A percentile compares a stretch with the other conserved stretches of the same genome.
These are phyloP conservation scores for Syncephalastrum sp. DNA, from an alignment of 371 early-diverging fungal species.

Conservation along the genomic window DNA sequence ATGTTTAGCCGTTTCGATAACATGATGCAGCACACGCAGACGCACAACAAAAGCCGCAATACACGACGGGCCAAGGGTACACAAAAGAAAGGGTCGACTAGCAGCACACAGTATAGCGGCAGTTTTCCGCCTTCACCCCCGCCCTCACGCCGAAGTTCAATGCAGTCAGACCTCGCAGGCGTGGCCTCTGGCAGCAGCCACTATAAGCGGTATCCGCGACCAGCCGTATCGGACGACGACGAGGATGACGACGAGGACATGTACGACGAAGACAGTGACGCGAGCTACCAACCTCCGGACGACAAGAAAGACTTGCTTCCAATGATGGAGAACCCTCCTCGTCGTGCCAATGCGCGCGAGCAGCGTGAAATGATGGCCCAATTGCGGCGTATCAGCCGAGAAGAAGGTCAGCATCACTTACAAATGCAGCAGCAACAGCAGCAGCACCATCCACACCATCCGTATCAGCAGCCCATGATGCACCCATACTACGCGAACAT, in stretches of 20 bases:
- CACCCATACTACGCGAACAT: neutral
- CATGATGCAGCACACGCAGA: slow-evolving; percentile 67
- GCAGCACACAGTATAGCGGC: neutral
- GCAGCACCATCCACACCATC: neutral
- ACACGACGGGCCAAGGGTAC: slow-evolving; percentile 5
- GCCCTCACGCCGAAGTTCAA: slow-evolving; percentile 17
- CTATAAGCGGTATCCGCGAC: neutral
- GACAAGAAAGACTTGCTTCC: neutral
- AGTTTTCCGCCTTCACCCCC: slow-evolving; percentile 18
- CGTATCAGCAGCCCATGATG: slow-evolving; percentile 1
- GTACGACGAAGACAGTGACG: slow-evolving; percentile 18
- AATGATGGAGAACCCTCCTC: neutral
- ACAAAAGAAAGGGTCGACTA: slow-evolving; percentile 2
- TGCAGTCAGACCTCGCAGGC: slow-evolving; percentile 5
- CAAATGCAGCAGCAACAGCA: slow-evolving; percentile 4
- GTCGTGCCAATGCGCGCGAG: slow-evolving; percentile 9
- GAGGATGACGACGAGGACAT: slow-evolving; percentile 21
- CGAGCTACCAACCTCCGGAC: slow-evolving; percentile 18
- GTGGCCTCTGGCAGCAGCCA: slow-evolving; percentile 2
- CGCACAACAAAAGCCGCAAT: slow-evolving; percentile 30
- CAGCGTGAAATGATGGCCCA: slow-evolving; percentile 88
- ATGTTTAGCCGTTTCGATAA: slow-evolving; percentile 63
- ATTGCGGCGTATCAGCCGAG: slow-evolving; percentile 84
- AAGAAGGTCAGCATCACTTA: slow-evolving; percentile 50
- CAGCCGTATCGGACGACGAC: slow-evolving; percentile 12